Percentiles rank a stretch among this genome's conserved stretches.
phyloP scores from a whole-genome alignment of 768 basidiomycete species.

The Tricholomella constricta region DNA sequence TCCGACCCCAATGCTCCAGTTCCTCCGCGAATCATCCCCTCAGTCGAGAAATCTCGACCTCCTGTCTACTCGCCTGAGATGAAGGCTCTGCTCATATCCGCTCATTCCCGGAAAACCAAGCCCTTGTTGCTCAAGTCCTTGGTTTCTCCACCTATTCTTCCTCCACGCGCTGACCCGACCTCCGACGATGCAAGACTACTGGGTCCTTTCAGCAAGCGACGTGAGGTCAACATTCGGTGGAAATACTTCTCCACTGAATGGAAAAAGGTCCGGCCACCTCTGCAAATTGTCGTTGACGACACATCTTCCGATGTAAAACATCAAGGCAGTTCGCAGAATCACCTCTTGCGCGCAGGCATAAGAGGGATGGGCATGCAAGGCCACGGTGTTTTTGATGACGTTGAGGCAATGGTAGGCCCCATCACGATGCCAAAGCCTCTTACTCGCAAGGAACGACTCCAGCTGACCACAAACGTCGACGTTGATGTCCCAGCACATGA shows the following conservation, averaged over 20 bases:
- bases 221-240: constrained; percentile 74
- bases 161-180: constrained; percentile 53
- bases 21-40: constrained; percentile 52
- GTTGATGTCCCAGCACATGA: not conserved
- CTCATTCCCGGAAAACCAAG: constrained; percentile 46
- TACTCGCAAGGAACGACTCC: constrained; percentile 35
- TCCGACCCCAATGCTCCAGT: constrained; percentile 42
- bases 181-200: constrained; percentile 61
- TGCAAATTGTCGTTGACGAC: constrained; percentile 43
- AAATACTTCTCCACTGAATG: constrained; percentile 59
- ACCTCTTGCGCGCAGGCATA: constrained; percentile 25
- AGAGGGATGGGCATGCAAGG: constrained; percentile 45
- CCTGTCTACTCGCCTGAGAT: constrained; percentile 69
- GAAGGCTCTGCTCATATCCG: constrained; percentile 58
- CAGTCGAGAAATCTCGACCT: constrained; percentile 55
- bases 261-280: constrained; percentile 59
- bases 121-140: constrained; percentile 45
- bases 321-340: constrained; percentile 9
- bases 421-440: constrained; percentile 24
- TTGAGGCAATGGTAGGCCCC: constrained; percentile 46
- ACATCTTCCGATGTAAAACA: constrained; percentile 6
- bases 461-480: not conserved
- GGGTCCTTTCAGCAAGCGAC: constrained; percentile 71
- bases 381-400: constrained; percentile 42
- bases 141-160: constrained; percentile 53